A percentile compares a stretch with the other conserved stretches of the same genome.
phyloP scores from a whole-genome alignment of 2,329 filamentous ascomycete genomes.

The Stachybotrys chartarum region DNA sequence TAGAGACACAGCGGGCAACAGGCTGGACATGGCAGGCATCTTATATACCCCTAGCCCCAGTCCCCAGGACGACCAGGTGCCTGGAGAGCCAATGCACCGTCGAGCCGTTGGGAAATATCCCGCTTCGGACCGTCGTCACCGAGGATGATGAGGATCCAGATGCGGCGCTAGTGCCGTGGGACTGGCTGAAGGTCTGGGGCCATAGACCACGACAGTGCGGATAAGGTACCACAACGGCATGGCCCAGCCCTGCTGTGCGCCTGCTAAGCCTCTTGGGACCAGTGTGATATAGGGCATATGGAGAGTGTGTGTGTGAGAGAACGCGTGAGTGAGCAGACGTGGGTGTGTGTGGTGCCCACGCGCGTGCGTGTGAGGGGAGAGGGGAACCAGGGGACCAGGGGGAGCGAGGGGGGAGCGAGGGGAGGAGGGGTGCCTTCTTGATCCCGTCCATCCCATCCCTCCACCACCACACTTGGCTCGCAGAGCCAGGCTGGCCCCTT shows the following conservation, averaged over 20 bases:
- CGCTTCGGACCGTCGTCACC: constrained; percentile 45
- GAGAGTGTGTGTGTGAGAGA: too few species aligned
- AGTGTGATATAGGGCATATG: not conserved
- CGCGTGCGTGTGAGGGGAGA: not conserved
- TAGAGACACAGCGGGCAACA: not conserved
- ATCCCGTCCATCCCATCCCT: not conserved
- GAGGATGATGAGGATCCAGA: constrained; percentile 21
- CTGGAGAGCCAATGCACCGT: not conserved
- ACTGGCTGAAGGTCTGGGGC: not conserved
- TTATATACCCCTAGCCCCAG: constrained; percentile 14
- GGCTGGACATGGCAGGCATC: constrained; percentile 2
- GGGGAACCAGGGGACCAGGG: too few species aligned
- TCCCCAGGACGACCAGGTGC: constrained; percentile 6
- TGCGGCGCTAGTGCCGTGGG: not conserved
- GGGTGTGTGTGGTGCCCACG: not conserved
- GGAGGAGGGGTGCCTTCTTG: not conserved
- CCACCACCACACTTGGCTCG: not conserved
- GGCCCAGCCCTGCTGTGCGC: not conserved
- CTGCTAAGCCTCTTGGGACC: not conserved
- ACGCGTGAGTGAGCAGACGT: too few species aligned
- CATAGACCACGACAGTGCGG: not conserved
- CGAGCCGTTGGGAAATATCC: constrained; percentile 11
- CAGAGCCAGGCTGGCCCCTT: not conserved
- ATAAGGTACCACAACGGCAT: not conserved
- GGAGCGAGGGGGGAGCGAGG: not conserved